These are phyloP conservation scores for Candida lessepsii DNA, from an alignment of 805 yeast species.

Conservation along the genomic window DNA sequence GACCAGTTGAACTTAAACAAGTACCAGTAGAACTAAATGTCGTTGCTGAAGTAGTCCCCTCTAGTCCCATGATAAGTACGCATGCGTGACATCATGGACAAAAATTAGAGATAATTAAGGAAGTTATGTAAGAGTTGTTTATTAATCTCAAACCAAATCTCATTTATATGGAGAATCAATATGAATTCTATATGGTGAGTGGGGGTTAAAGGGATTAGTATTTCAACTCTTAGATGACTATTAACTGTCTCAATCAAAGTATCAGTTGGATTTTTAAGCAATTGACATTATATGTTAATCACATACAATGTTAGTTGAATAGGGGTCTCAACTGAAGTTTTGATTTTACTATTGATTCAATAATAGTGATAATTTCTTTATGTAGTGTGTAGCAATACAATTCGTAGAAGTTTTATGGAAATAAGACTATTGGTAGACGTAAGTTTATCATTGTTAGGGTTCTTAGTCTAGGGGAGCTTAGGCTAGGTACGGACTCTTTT, in stretches of 20 bases:
- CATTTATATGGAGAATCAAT: neutral
- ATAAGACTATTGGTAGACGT: neutral
- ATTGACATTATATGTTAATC: slow-evolving; percentile 16
- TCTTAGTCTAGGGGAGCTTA: too few species aligned
- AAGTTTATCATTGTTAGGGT: too few species aligned
- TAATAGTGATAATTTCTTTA: slow-evolving; percentile 9
- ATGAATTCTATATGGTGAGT: neutral
- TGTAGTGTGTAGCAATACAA: slow-evolving; percentile 2
- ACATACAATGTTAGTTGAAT: slow-evolving; percentile 19
- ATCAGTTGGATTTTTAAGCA: slow-evolving; percentile 18
- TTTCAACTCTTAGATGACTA: slow-evolving; percentile 12
- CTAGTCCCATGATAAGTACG: slow-evolving; percentile 11
- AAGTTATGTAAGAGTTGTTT: slow-evolving; percentile 11
- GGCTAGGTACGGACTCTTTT: too few species aligned
- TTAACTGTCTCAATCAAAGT: slow-evolving; percentile 14
- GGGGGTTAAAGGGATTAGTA: slow-evolving; percentile 8
- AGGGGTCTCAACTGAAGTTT: slow-evolving; percentile 17
- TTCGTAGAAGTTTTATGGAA: slow-evolving; percentile 2
- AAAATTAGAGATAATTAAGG: slow-evolving; percentile 13
- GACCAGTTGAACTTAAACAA: neutral
- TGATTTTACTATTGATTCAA: slow-evolving; percentile 7
- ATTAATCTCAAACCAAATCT: slow-evolving; percentile 8
- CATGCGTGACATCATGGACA: slow-evolving; percentile 15
- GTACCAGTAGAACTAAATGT: neutral
- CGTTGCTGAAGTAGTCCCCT: slow-evolving; percentile 1